phyloP scores from a whole-genome alignment of 2,329 filamentous ascomycete genomes.

The Cladosporium sp. region DNA sequence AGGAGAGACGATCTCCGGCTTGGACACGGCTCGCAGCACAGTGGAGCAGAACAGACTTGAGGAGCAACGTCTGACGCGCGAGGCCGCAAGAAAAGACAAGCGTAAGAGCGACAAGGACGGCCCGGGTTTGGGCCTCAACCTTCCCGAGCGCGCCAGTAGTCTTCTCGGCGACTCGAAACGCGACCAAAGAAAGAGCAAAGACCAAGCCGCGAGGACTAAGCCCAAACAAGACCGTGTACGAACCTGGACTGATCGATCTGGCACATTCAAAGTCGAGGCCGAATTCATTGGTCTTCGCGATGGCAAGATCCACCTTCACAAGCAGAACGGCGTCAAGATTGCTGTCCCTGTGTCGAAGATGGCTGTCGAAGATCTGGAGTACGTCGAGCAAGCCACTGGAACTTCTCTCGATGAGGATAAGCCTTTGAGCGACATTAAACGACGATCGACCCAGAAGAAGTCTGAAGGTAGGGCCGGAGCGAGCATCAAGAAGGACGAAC shows the following conservation, averaged over 20 bases:
- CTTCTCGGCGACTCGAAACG: conserved; percentile 55
- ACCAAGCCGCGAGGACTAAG: conserved; percentile 63
- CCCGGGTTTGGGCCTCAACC: conserved; percentile 65
- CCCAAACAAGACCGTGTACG: conserved; percentile 77
- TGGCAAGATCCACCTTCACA: conserved; percentile 95
- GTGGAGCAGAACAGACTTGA: conserved; percentile 74
- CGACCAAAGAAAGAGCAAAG: conserved; percentile 61
- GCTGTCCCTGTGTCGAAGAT: conserved; percentile 93
- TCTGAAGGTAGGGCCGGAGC: conserved; percentile 46
- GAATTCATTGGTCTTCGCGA: conserved; percentile 93
- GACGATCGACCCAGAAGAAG: conserved; percentile 39
- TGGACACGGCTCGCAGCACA: conserved; percentile 57
- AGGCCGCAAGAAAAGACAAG: conserved; percentile 62
- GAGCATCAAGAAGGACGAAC: conserved; percentile 66
- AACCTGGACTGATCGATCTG: conserved; percentile 90
- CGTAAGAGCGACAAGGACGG: conserved; percentile 39
- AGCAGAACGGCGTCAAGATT: conserved; percentile 96
- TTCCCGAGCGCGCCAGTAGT: conserved; percentile 75
- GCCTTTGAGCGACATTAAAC: conserved; percentile 74
- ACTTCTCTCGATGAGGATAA: conserved; percentile 87
- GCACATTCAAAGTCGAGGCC: conserved; percentile 94
- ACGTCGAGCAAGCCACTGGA: conserved; percentile 82
- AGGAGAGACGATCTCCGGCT: conserved; percentile 45
- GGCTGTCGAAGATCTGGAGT: conserved; percentile 91
- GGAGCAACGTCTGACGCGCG: conserved; percentile 76